phyloP scores from a whole-genome alignment of 345 rosid genomes.

The Dovyalis caffra region DNA sequence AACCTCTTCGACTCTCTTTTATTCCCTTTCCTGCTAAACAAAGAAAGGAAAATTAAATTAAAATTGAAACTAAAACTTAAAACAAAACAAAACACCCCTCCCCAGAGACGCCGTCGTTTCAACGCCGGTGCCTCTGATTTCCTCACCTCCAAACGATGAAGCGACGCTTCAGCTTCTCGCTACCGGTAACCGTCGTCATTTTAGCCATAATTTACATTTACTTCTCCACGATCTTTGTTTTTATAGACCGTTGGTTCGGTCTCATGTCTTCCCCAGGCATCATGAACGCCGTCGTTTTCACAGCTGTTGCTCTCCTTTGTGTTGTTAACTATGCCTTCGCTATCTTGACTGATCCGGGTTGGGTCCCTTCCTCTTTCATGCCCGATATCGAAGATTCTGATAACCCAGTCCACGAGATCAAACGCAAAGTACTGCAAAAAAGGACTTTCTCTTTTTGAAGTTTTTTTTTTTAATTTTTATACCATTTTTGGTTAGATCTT shows the following conservation, averaged over 20 bases:
- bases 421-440: conserved; percentile 63
- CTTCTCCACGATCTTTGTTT: conserved; percentile 69
- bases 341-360: conserved; percentile 77
- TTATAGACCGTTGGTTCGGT: conserved; percentile 87
- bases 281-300: conserved; percentile 67
- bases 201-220: conserved; percentile 65
- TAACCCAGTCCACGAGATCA: conserved; percentile 77
- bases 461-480: too few species aligned
- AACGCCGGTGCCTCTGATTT: conserved; percentile 64
- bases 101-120: conserved; percentile 67
- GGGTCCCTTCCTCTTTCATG: conserved; percentile 64
- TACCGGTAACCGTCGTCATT: conserved; percentile 64
- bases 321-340: conserved; percentile 54
- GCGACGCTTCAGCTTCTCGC: conserved; percentile 52
- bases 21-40: not conserved
- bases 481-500: not conserved
- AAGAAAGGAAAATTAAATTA: too few species aligned
- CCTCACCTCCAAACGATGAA: conserved; percentile 39
- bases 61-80: not conserved
- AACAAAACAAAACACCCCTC: not conserved
- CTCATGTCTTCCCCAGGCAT: conserved; percentile 77
- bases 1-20: not conserved
- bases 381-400: conserved; percentile 76
- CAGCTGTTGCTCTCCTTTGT: conserved; percentile 67
- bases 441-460: not conserved